Evolutionary conservation across 2,329 filamentous ascomycete genomes (phyloP).

Genomic region (Orbilia blumenaviensis): DNA sequence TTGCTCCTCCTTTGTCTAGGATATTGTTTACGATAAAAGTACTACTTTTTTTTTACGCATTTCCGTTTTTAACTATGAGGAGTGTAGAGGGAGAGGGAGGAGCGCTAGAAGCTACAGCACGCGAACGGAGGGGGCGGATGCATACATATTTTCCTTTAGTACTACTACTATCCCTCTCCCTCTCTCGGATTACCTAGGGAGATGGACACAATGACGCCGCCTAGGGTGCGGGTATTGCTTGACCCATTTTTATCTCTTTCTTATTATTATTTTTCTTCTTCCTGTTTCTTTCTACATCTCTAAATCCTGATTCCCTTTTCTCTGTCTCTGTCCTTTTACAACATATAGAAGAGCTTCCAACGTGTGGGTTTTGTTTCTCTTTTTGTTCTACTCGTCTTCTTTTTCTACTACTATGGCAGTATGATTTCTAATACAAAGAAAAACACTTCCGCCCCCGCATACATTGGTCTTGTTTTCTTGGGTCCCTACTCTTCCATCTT

Average conservation of each 20-base stretch:
- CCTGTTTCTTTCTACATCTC: too few species aligned
- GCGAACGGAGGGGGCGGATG: conserved; percentile 54
- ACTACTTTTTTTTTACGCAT: conserved; percentile 9
- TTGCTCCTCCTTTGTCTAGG: not conserved
- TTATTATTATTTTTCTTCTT: conserved; percentile 36
- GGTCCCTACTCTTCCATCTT: too few species aligned
- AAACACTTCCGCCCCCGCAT: too few species aligned
- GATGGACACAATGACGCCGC: too few species aligned
- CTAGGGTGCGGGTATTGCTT: too few species aligned
- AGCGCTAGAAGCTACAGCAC: conserved; percentile 28
- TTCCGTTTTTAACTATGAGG: not conserved
- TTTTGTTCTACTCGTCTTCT: not conserved
- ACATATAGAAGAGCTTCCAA: conserved; percentile 46
- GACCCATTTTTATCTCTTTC: conserved; percentile 31
- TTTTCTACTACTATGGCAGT: not conserved
- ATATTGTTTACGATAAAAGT: conserved; percentile 14
- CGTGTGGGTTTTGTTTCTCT: conserved; percentile 5
- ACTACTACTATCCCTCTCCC: not conserved
- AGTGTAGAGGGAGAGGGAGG: not conserved
- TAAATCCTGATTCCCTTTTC: conserved; percentile 15
- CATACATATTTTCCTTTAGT: not conserved
- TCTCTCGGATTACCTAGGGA: conserved; percentile 15
- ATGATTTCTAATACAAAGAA: not conserved
- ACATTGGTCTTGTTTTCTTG: too few species aligned
- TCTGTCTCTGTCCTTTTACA: conserved; percentile 19